phyloP scores from a whole-genome alignment of 192 early-diverging fungal species.

The Linnemannia elongata region DNA sequence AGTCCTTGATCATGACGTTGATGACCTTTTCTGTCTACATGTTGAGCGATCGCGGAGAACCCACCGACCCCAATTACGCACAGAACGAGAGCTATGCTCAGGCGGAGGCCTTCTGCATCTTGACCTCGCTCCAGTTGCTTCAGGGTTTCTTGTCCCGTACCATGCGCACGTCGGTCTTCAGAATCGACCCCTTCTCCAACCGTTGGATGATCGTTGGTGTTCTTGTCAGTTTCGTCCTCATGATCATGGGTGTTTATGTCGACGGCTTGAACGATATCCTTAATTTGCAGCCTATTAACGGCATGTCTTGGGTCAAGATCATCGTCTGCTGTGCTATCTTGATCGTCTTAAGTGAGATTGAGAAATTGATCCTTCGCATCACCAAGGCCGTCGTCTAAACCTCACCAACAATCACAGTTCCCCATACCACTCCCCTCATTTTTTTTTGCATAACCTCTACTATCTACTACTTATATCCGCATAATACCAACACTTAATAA shows the following conservation, averaged over 20 bases:
- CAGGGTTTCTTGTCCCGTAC: conserved; percentile 90
- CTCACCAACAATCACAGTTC: not conserved
- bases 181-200: conserved; percentile 82
- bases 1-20: conserved; percentile 78
- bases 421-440: not conserved
- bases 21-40: conserved; percentile 75
- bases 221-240: conserved; percentile 74
- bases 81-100: conserved; percentile 52
- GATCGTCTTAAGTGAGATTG: conserved; percentile 70
- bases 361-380: conserved; percentile 63
- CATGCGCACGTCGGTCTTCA: conserved; percentile 79
- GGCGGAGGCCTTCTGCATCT: conserved; percentile 80
- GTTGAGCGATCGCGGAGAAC: conserved; percentile 24
- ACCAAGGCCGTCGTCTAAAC: conserved; percentile 30
- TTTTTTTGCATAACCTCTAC: not conserved
- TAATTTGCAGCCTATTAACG: conserved; percentile 60
- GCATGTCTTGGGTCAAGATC: conserved; percentile 76
- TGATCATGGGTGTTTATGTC: conserved; percentile 84
- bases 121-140: conserved; percentile 90
- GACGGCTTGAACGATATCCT: conserved; percentile 68
- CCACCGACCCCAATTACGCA: conserved; percentile 21
- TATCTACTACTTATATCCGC: not conserved
- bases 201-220: conserved; percentile 85
- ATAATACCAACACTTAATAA: not conserved
- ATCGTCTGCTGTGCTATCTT: conserved; percentile 68